Percentiles rank a stretch among this genome's conserved stretches.
phyloP scores from a whole-genome alignment of 192 early-diverging fungal species.

The Chytriomyces sp. region DNA sequence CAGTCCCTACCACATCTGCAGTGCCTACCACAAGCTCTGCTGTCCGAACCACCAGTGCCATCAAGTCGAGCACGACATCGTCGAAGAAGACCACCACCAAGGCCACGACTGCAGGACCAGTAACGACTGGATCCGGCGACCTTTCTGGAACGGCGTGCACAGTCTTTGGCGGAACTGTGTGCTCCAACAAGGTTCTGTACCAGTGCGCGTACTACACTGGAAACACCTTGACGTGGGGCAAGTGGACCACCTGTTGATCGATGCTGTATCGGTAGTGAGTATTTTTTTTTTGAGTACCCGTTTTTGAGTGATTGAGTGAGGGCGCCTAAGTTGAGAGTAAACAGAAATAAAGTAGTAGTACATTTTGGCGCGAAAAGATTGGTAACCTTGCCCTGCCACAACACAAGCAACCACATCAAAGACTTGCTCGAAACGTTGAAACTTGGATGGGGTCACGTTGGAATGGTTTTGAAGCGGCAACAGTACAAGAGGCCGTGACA shows the following conservation, averaged over 20 bases:
- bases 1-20: background rate
- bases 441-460: slow-evolving; percentile 23
- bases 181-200: background rate
- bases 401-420: background rate
- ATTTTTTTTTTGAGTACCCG: too few species aligned
- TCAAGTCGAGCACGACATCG: background rate
- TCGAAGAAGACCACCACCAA: background rate
- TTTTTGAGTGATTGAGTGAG: too few species aligned
- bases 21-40: background rate
- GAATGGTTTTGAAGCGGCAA: slow-evolving; percentile 16
- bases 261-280: too few species aligned
- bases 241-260: background rate
- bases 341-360: too few species aligned
- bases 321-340: too few species aligned
- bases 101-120: background rate
- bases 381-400: slow-evolving; percentile 13
- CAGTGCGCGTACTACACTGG: background rate
- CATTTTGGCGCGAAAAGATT: too few species aligned
- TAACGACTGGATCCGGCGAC: slow-evolving; percentile 1
- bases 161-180: background rate
- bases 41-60: background rate
- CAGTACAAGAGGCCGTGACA: slow-evolving; percentile 1
- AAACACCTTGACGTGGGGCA: background rate
- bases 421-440: slow-evolving; percentile 8
- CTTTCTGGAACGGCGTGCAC: background rate